Conservation (phyloP, 306 rosid genomes). For the Ammopiptanthus mongolicus region DNA sequence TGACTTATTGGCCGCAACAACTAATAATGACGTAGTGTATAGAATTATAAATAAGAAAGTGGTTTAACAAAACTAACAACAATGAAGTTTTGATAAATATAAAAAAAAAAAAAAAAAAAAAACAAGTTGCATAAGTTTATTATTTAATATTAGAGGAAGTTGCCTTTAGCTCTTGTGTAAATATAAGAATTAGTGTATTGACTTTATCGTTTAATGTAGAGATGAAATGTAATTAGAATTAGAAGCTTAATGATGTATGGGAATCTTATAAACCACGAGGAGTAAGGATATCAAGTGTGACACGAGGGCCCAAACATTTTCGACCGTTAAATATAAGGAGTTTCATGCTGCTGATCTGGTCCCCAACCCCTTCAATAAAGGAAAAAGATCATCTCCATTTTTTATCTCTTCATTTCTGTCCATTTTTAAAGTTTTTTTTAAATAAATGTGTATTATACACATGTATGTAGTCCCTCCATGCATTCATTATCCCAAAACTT, state of each 20-base stretch:
- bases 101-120: neutral
- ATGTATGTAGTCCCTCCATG: too few relatives aligned
- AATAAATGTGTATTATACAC: too few relatives aligned
- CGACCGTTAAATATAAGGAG: conserved; percentile 38
- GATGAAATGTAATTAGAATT: conserved; percentile 4
- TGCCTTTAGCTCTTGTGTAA: neutral
- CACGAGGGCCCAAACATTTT: conserved; percentile 30
- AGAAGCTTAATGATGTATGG: conserved; percentile 3
- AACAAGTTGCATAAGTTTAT: conserved; percentile 12
- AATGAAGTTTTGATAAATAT: neutral
- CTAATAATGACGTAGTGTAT: neutral
- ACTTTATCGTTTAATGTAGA: neutral
- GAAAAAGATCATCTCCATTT: too few relatives aligned
- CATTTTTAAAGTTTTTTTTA: too few relatives aligned
- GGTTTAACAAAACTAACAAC: neutral
- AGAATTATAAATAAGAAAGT: neutral
- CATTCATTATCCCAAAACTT: too few relatives aligned
- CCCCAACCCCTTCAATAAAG: conserved; percentile 44
- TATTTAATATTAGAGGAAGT: neutral
- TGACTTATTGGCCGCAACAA: conserved; percentile 3
- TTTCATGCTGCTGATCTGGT: conserved; percentile 28
- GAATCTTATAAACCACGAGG: conserved; percentile 16
- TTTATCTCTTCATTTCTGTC: too few relatives aligned
- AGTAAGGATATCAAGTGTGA: neutral
- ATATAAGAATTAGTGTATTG: neutral